Evolutionary conservation across 768 basidiomycete species (phyloP), one percentile per base, ranked within the genome.

Genomic region (Amyloporia xantha): DNA sequence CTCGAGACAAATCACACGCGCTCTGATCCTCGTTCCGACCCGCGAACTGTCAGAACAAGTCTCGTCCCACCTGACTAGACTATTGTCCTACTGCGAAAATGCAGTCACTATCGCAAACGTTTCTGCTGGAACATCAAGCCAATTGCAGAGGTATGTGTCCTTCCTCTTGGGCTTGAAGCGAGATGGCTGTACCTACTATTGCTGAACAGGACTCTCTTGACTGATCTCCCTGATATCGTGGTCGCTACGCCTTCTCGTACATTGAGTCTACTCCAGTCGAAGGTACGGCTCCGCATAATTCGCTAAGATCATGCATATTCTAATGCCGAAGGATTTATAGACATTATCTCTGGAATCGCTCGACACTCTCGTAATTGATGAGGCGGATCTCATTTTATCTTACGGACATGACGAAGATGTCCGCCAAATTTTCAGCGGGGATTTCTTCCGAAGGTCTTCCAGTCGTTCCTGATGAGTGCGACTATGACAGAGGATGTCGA

Each of bases 401-500:
- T 99, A 98, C 62, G 96, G 96, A 2, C 91, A 98, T 55, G 87
- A 93, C 52, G 89, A 93, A 60, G 91, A 93, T 51, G 78, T 94
- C 39, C 79, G 82, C 23, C 78, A 83, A 50, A 76, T 83, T 39
- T 82, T 86, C 53, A 74, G 67, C 48, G 88, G 41, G 77, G 74
- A 37, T 84, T 78, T 65, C 77, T 87, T 25, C 91, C 86, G 46
- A 86, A 81, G 64, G 81, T 86, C 52, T 90, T 81, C 65, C 95
- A 92, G 65, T 88, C 90, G 9, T 93, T 95, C 68, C 70, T 99
- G 27, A 96, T 98, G 91, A 92, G 88, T 61, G 95, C 96, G 4
- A 99, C 95, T 0, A 85, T 98, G 84, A 92, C 93, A 10, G 89
- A 93, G 58, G 96, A 98, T 57, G 91, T 99, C 3, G 90, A 94